These are phyloP conservation scores for Salix caprea DNA, from an alignment of 345 rosid species.

Conservation along the genomic window DNA sequence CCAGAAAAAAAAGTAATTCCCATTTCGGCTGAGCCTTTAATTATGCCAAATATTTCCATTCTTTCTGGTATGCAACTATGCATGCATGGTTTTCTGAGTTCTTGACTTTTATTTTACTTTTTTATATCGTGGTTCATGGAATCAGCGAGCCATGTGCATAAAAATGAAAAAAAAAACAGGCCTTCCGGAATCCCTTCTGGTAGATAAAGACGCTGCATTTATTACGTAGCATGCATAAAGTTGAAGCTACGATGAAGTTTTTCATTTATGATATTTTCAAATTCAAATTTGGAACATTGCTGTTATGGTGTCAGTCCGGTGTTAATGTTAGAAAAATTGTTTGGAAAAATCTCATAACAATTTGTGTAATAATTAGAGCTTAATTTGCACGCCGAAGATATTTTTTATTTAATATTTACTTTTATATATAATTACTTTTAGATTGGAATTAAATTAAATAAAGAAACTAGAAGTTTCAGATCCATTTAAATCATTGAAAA, in stretches of 20 bases:
- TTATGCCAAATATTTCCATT: too few relatives aligned
- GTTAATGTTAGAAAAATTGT: too few relatives aligned
- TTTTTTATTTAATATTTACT: too few relatives aligned
- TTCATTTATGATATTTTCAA: background rate
- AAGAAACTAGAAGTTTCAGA: background rate
- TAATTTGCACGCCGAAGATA: too few relatives aligned
- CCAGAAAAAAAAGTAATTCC: too few relatives aligned
- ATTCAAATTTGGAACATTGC: background rate
- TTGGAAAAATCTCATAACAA: too few relatives aligned
- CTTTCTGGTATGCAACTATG: background rate
- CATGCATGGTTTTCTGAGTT: background rate
- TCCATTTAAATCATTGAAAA: too few relatives aligned
- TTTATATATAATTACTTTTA: background rate
- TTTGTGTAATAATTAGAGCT: too few relatives aligned
- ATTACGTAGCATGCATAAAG: background rate
- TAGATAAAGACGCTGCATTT: conserved; percentile 10
- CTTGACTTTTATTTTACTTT: background rate
- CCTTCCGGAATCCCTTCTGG: background rate
- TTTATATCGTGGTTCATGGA: background rate
- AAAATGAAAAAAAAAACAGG: conserved; percentile 10
- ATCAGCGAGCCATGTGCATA: conserved; percentile 9
- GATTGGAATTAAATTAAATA: background rate
- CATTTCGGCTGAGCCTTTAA: background rate
- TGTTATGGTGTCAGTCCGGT: background rate
- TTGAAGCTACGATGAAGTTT: background rate